Evolutionary conservation across 192 early-diverging fungal species (phyloP), one percentile per base, ranked within the genome.

Genomic region (Jimgerdemannia flammicorona): DNA sequence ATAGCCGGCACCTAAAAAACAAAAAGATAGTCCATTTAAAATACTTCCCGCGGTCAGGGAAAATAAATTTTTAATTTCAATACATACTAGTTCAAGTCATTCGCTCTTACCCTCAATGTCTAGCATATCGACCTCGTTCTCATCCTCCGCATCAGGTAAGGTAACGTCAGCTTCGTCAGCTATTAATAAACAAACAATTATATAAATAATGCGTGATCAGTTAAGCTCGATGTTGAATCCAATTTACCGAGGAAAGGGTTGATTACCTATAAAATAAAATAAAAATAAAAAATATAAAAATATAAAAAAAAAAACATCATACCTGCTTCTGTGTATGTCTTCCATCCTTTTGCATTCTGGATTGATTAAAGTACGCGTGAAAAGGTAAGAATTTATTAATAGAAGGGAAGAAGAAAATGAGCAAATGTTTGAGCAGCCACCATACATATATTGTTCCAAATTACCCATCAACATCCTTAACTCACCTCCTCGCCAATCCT

Each of bases 401-500:
- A 40, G 8, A 68, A 68, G 67, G 9, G 67, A 9, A 7, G 67
- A 9, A 7, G 67, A 68, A 68, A 19, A 18, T 65, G 19, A 65
- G 64, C 1, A 14, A 65, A 65, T 19, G 14, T 0, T 65, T 65
- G 64, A 65, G 64, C 1, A 65, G 64, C 64, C 64, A 18, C 14
- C 14, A 65, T 65, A 14, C 14, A 14, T 65, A 65, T 29, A 29
- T 29, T 29, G 29, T 29, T 29, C 29, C 29, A 29, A 29, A 29
- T 29, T 1, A 29, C 29, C 29, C 29, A 29, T 29, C 29, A 29
- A 29, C 29, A 29, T 59, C 49, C 9, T 18, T 10, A 9, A 66
- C 40, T 4, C 54, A 82, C 83, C 67, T 83, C 77, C 70, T 90
- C 88, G 4, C 86, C 88, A 74, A 90, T 86, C 3, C 88, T 77